Evolutionary conservation across 164 flowering plant genomes (phyloP), one percentile per base, ranked within the genome.

Genomic region (Vitis riparia): DNA sequence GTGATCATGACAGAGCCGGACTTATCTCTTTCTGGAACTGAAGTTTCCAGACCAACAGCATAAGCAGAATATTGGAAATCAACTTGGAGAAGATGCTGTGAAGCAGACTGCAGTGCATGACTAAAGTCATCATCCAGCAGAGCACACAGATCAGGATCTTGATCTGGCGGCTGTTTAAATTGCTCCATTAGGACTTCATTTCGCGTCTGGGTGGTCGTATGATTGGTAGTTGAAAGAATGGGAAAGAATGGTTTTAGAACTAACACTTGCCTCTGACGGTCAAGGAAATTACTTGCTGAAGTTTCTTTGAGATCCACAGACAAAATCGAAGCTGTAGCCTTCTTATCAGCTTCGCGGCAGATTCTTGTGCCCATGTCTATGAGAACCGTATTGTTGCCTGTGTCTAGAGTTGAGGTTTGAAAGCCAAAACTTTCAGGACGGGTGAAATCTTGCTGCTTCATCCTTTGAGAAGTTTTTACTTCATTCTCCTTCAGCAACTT

Each of bases 401-500:
- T 23, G 50, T 68, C 32, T 12, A 51, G 10, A 63, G 55, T 60
- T 15, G 59, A 15, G 27, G 48, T 63, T 32, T 64, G 61, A 55
- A 70, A 52, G 61, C 56, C 62, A 70, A 70, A 70, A 55, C 67
- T 53, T 27, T 55, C 52, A 12, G 67, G 55, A 27, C 55, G 50
- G 44, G 60, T 55, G 15, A 70, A 53, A 9, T 63, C 59, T 52
- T 51, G 66, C 14, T 55, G 66, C 62, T 63, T 70, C 2, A 55
- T 44, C 14, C 67, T 55, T 3, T 19, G 37, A n/a, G 73, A 55
- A 16, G 66, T 16, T 19, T 70, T 70, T 8, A 30, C 53, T 29
- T 70, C 67, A 17, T 70, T 70, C n/a, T 70, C 73, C 27, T 56
- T 63, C 64, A 62, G 62, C 67, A 70, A 64, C 55, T 59, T 63